Conservation (phyloP, 306 rosid species). For the Mucuna pruriens region DNA sequence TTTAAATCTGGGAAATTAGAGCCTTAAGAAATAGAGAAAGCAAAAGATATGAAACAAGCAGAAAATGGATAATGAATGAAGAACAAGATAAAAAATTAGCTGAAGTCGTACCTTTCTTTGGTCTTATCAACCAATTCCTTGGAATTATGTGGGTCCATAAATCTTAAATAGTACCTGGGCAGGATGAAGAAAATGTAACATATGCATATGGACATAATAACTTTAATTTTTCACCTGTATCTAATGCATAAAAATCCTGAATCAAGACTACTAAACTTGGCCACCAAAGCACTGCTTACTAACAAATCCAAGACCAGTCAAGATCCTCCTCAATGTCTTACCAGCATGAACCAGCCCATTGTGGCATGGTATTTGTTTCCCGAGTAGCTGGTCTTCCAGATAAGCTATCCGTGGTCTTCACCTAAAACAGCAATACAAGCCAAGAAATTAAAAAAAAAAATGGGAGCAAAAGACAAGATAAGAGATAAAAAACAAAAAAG, state of each 20-base stretch:
- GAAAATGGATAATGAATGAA: constrained; percentile 15
- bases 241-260: constrained; percentile 33
- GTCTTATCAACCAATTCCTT: constrained; percentile 72
- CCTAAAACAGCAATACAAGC: constrained; percentile 50
- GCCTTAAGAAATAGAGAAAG: constrained; percentile 11
- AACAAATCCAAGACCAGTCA: constrained; percentile 16
- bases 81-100: constrained; percentile 14
- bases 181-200: constrained; percentile 40
- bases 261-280: constrained; percentile 10
- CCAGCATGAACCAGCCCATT: constrained; percentile 99
- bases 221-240: constrained; percentile 3
- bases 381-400: constrained; percentile 88
- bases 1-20: constrained; percentile 23
- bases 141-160: constrained; percentile 93
- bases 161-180: constrained; percentile 92
- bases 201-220: not conserved
- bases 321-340: constrained; percentile 46
- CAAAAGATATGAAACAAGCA: constrained; percentile 8
- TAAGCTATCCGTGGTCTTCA: constrained; percentile 63
- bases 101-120: constrained; percentile 69
- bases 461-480: constrained; percentile 2
- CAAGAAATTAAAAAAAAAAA: constrained; percentile 25
- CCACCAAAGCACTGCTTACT: constrained; percentile 24
- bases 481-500: constrained; percentile 8
- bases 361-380: constrained; percentile 98